Evolutionary conservation across 352 stramenopile genomes (phyloP).

Genomic region (Phytophthora sansomeana): DNA sequence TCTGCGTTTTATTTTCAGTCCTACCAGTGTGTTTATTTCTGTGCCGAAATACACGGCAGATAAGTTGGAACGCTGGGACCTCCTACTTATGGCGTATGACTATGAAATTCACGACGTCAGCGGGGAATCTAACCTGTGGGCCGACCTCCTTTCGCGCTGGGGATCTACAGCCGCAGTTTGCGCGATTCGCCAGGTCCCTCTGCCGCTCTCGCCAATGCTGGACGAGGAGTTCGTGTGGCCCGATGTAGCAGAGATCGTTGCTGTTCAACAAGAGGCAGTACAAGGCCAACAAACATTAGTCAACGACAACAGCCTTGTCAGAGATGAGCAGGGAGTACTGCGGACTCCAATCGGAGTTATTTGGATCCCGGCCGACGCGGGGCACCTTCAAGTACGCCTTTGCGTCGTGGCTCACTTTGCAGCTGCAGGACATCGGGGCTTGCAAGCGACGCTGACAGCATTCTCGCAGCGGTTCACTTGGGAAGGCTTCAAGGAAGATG

Average conservation of each 20-base stretch:
- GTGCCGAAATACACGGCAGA: neutral
- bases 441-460: too few relatives aligned
- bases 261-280: too few relatives aligned
- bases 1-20: slow-evolving; percentile 7
- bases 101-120: too few relatives aligned
- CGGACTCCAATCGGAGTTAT: neutral
- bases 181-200: too few relatives aligned
- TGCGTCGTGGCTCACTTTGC: slow-evolving; percentile 36
- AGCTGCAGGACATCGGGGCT: slow-evolving; percentile 28
- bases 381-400: slow-evolving; percentile 25
- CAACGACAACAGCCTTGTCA: neutral
- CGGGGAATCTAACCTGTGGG: too few relatives aligned
- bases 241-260: too few relatives aligned
- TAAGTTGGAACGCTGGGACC: neutral
- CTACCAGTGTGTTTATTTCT: neutral
- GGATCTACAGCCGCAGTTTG: too few relatives aligned
- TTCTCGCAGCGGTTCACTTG: slow-evolving; percentile 33
- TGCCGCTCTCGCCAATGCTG: neutral
- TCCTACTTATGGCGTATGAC: too few relatives aligned
- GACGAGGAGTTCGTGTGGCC: neutral
- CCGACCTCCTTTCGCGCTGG: too few relatives aligned
- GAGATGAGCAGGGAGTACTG: neutral
- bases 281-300: too few relatives aligned
- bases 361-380: slow-evolving; percentile 4
- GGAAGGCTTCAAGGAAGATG: slow-evolving; percentile 12